Base-by-base conservation (phyloP, 108 stramenopile species). In the Discostella stelligeroides region DNA sequence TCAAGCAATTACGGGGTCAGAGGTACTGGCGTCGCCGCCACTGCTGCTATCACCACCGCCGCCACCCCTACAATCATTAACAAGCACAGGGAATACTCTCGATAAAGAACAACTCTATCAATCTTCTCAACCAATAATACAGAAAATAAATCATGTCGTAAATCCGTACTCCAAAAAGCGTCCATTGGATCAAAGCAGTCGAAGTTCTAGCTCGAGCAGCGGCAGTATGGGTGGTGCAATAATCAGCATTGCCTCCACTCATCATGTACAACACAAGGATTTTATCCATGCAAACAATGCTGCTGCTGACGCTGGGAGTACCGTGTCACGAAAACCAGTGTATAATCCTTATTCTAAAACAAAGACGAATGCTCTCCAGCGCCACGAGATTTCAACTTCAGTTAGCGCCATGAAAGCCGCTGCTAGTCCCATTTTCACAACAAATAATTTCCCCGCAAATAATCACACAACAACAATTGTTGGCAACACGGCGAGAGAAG, bases 311-410 rank as follows among this genome's bases (percentile, higher is more conserved):
- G 49, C 68, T 39, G 27, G 45, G 18, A 24, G 64, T 2, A 42
- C 45, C 5, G 47, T 43, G 45, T 30, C 65, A 49, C 43, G 29
- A 15, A 66, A 47, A 17, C 54, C 38, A 60, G 51, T 70, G 23
- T 63, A 40, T 68, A 78, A 78, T 65, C 76, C 76, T 23, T 78
- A 78, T 45, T 45, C 62, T 27, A 77, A 70, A 53, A 47, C 68
- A 53, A 71, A 50, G 0, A 2, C 28, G 25, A 55, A 1, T 12
- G 17, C 34, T 37, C 38, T 59, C 41, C 8, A 24, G 30, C 9
- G 39, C n/a, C n/a, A n/a, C n/a, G n/a, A n/a, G 30, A 57, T 66
- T n/a, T 45, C 54, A 28, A 66, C 66, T 66, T 61, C 76, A 37
- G 70, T 65, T 42, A 56, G 47, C 9, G 66, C 46, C 29, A 29